Base-by-base conservation (phyloP, 176 grass and related monocot species). In the Chrysopogon serrulatus region DNA sequence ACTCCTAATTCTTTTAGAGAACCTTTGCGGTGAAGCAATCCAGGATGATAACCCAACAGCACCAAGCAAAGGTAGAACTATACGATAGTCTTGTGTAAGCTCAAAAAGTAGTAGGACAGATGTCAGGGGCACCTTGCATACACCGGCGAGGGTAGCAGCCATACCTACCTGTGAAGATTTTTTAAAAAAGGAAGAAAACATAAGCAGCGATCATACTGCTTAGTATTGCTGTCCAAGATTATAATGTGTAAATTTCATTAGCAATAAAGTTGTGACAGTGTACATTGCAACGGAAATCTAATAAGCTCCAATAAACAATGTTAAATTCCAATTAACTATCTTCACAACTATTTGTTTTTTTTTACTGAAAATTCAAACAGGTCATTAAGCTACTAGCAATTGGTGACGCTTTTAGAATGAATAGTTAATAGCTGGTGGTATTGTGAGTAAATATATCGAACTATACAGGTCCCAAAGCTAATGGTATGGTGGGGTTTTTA, bases 41-140 rank as follows among this genome's bases (percentile, higher is more conserved):
- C 92, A 98, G 82, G 92, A 98, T 78, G 96, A 98, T 68, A 98
- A 78, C 77, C 96, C 96, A 40, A 98, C 96, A 79, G 96, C 92
- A 65, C 91, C 96, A 74, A 98, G 92, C 80, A 98, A 84, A 81
- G 96, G 96, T 81, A 98, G 47, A 91, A 98, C 96, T 86, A 98
- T 98, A 32, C 89, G 91, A 34, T 98, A 98, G 68, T 98, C 96
- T 42, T 88, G 96, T 78, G 96, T 95, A 82, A 98, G 93, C 76
- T 95, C 96, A 88, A 98, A 98, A 47, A 98, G 91, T 66, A 98
- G 91, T 8, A 98, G 88, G 60, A 95, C 96, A 63, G 92, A 93
- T 44, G 96, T 98, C 62, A 95, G 40, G 88, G 96, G 96, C 42
- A 98, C 96, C 79, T 95, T 92, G 71, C 96, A 98, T 72, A 98